phyloP scores from a whole-genome alignment of 1,139 yeast genomes.

The Spathaspora jeffriesii region DNA sequence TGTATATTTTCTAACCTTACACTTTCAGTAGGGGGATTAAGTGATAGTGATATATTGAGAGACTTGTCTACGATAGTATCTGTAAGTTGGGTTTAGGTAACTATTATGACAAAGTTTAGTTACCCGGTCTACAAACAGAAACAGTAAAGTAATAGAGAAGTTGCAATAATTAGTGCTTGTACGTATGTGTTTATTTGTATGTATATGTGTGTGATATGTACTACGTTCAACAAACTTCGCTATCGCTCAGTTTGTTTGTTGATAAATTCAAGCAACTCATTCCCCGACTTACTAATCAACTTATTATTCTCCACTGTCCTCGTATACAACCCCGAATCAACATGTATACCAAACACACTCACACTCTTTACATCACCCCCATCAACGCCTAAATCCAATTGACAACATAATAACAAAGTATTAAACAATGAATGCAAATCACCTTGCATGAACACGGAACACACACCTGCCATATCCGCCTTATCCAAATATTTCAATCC shows the following conservation, averaged over 20 bases:
- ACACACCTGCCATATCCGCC: constrained; percentile 6
- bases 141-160: too few relatives aligned
- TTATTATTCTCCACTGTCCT: constrained; percentile 20
- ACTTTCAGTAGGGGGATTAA: too few relatives aligned
- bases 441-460: constrained; percentile 18
- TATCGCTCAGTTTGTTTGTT: neutral
- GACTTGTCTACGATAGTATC: too few relatives aligned
- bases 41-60: too few relatives aligned
- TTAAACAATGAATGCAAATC: constrained; percentile 20
- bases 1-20: too few relatives aligned
- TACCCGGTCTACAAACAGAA: too few relatives aligned
- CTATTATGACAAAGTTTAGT: too few relatives aligned
- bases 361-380: constrained; percentile 19
- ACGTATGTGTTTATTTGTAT: constrained; percentile 3
- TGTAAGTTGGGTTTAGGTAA: too few relatives aligned
- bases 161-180: too few relatives aligned
- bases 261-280: constrained; percentile 15
- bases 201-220: neutral
- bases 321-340: constrained; percentile 27
- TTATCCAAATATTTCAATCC: constrained; percentile 12
- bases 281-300: constrained; percentile 14
- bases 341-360: constrained; percentile 23
- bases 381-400: constrained; percentile 7
- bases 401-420: constrained; percentile 8
- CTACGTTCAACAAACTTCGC: neutral